Evolutionary conservation across 768 basidiomycete species (phyloP), one percentile per base, ranked within the genome.

Genomic region (Serpula lacrymans): DNA sequence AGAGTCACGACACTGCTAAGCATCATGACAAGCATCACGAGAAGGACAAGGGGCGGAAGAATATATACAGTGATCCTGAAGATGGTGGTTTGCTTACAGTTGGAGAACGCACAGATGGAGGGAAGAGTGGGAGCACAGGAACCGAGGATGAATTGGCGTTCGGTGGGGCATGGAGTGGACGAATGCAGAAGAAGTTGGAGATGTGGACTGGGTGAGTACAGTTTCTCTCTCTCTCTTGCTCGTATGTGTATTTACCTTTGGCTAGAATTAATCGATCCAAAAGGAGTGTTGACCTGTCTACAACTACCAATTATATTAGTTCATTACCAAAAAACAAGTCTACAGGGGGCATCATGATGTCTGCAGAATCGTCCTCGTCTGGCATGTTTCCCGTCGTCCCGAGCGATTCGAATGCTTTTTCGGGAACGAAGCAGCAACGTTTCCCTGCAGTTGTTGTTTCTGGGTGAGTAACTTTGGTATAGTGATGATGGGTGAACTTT

Each of bases 161-260:
- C 25, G 62, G 63, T 46, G 67, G 63, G 46, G 59, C 46, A 27
- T 71, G 65, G 66, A 61, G 65, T 9, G 70, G 65, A 35, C 64
- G 61, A 44, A 62, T 75, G 36, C 69, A 71, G 51, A 64, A 65
- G 31, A 74, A 71, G 60, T 54, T 76, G 1, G 75, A 71, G 49
- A 61, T 65, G 46, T 77, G 72, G 75, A 49, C 74, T 14, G 65
- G 64, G 74, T 77, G 40, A 16, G 72, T 60, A 29, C 30, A 29
- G 21, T n/a, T 20, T 43, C 20, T 23, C 20, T 14, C 18, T 18
- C n/a, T 14, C 33, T 21, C 13, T 34, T 24, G 6, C 29, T 17
- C 29, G 10, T 31, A 17, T 7, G 17, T 29, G 6, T 50, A 21
- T 39, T 18, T 29, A 11, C 14, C 34, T 34, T 46, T 52, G 45